Base-by-base conservation (phyloP, 2,329 filamentous ascomycete genomes). In the Calonectria multiphialidica region DNA sequence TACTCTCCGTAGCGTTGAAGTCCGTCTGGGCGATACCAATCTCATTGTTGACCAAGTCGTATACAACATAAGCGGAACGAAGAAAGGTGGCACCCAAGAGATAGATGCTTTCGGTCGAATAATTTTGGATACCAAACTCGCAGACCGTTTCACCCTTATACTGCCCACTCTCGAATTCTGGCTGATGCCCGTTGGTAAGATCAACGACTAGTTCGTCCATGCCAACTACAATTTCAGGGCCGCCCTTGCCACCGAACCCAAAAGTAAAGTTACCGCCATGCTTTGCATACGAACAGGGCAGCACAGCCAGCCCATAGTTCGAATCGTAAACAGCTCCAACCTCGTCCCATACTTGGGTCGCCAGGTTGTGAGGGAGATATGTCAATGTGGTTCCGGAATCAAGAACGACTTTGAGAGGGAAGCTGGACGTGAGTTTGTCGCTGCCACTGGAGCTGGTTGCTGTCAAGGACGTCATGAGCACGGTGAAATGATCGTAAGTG, bases 371-470 rank as follows among this genome's bases (percentile, higher is more conserved):
- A 1, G 94, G 94, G 0, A 95, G 84, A 79, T 94, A 94, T 75
- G 88, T 92, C 72, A 94, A 85, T 3, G 92, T 94, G n/a, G 92
- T 93, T 44, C 94, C 94, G 1, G 93, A 94, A 82, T 96, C 94
- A 42, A 96, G 88, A 5, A 95, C 87, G 3, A 91, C 93, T 5
- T 90, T 84, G n/a, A 90, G 80, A 0, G 91, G 87, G 47, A 85
- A 86, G 18, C 81, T 65, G 2, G 86, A 86, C 1, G 85, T 83
- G 37, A 90, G 82, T 0, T 79, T 77, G 73, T 90, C 88, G 62
- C 80, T 85, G 13, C 90, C 90, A 33, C 84, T 87, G 2, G 86
- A 80, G 64, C 89, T 90, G 40, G 80, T 78, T 10, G 87, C 89
- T 16, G 83, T 72, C 4, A 90, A 59, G 0, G 87, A 88, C 0